Evolutionary conservation across 352 stramenopile species (phyloP), one percentile per base, ranked within the genome.

Genomic region (Pilasporangium apinafurcum): DNA sequence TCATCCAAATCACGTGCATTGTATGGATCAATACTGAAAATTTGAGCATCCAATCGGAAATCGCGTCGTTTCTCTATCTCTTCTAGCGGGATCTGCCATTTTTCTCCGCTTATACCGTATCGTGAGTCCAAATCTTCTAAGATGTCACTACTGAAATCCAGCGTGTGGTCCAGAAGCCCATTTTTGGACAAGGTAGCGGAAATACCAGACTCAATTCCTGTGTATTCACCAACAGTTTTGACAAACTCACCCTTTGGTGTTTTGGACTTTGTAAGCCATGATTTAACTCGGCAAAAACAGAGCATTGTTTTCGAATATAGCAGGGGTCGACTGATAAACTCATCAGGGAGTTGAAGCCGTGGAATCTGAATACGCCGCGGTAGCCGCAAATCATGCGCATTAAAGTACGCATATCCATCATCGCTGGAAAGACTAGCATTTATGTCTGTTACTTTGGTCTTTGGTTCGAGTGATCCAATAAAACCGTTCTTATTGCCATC

Each of bases 21-120:
- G 35, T 94, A 95, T 16, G 96, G 96, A 69, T 99, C 96, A 34
- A 99, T 99, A 6, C 93, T 98, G 55, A 99, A 98, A 44, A 99
- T 97, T 37, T 92, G 74, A 22, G 56, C 48, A 0, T 66, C 36
- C n/a, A n/a, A n/a, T 8, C 95, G 81, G 37, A 98, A 96, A 58
- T 99, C 95, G 1, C 87, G 73, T 14, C 95, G 72, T 17, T 72
- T 69, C 10, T 62, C 71, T 1, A 95, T 53, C 51, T 97, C 95
- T 50, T 85, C 64, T 10, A 59, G 47, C 3, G 84, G 73, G n/a
- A 95, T 80, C 22, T 59, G 30, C 80, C 82, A 95, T 18, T 85
- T 80, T 45, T 92, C 73, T 12, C 65, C 73, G 7, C 54, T 76
- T 9, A 51, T 59, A 6, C 75, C 69, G 28, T 92, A 97, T 26